Conservation (phyloP, 805 yeast genomes). For the Hanseniaspora opuntiae region DNA sequence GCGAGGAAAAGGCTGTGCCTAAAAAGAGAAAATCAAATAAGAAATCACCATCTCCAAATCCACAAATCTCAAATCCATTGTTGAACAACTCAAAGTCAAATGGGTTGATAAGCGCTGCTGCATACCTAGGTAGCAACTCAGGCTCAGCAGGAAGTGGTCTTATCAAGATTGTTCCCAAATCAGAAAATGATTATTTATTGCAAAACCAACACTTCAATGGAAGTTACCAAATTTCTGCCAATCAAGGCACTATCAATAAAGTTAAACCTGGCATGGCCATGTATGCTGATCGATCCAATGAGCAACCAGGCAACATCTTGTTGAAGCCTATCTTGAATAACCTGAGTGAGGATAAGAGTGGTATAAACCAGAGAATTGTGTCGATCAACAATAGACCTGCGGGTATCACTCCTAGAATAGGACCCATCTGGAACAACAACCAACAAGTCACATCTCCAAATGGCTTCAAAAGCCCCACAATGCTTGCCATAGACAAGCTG, state of each 20-base stretch:
- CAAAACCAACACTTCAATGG: neutral
- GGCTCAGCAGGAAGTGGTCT: neutral
- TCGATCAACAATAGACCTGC: neutral
- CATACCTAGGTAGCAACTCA: neutral
- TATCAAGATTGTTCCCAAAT: slow-evolving; percentile 8
- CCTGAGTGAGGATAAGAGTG: neutral
- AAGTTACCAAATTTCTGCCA: neutral
- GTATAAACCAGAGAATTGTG: neutral
- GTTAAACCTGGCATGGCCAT: neutral
- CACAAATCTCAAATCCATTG: neutral
- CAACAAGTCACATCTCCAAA: neutral
- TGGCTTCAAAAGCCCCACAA: slow-evolving; percentile 5
- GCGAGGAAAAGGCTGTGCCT: neutral
- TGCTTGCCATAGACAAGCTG: slow-evolving; percentile 10
- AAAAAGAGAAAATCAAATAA: neutral
- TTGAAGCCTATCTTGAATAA: neutral
- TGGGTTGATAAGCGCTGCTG: slow-evolving; percentile 5
- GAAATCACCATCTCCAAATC: neutral
- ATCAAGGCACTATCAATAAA: neutral
- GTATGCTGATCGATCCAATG: neutral
- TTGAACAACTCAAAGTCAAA: neutral
- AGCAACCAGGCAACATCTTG: neutral
- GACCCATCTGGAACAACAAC: slow-evolving; percentile 4
- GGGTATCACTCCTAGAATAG: slow-evolving; percentile 1
- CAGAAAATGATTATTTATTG: neutral